phyloP scores from a whole-genome alignment of 768 basidiomycete species.

The Leccinum incarnatum region DNA sequence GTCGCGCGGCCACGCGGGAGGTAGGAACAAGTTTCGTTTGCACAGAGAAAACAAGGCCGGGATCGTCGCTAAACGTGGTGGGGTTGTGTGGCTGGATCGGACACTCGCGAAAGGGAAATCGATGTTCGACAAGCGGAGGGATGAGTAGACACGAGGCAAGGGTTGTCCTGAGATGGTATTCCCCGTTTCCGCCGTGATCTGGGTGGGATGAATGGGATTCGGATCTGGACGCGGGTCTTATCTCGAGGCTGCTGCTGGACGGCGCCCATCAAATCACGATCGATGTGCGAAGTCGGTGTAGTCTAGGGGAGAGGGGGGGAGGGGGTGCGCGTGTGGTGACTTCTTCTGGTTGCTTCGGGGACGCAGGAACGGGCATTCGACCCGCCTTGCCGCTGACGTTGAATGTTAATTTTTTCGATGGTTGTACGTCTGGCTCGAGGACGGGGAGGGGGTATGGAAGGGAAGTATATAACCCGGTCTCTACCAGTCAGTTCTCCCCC shows the following conservation, averaged over 20 bases:
- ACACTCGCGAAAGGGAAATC: slow-evolving; percentile 25
- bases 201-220: slow-evolving; percentile 1
- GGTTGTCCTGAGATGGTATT: slow-evolving; percentile 14
- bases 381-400: not conserved
- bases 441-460: not conserved
- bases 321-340: slow-evolving; percentile 12
- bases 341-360: slow-evolving; percentile 14
- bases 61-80: slow-evolving; percentile 25
- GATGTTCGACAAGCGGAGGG: slow-evolving; percentile 2
- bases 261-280: slow-evolving; percentile 25
- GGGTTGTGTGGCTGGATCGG: slow-evolving; percentile 5
- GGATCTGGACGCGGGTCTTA: slow-evolving; percentile 1
- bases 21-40: not conserved
- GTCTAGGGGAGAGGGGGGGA: not conserved
- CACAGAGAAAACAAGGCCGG: not conserved
- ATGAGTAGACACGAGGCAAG: slow-evolving; percentile 23
- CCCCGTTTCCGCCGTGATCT: slow-evolving; percentile 27
- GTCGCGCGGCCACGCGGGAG: not conserved
- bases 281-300: slow-evolving; percentile 14
- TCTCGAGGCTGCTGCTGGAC: not conserved
- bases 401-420: slow-evolving; percentile 14
- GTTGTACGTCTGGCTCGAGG: not conserved
- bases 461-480: not conserved
- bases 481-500: not conserved
- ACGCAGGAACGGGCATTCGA: slow-evolving; percentile 15